These are phyloP conservation scores for Pseudogymnoascus sp. DNA, from an alignment of 2,329 filamentous ascomycete species.

Conservation along the genomic window DNA sequence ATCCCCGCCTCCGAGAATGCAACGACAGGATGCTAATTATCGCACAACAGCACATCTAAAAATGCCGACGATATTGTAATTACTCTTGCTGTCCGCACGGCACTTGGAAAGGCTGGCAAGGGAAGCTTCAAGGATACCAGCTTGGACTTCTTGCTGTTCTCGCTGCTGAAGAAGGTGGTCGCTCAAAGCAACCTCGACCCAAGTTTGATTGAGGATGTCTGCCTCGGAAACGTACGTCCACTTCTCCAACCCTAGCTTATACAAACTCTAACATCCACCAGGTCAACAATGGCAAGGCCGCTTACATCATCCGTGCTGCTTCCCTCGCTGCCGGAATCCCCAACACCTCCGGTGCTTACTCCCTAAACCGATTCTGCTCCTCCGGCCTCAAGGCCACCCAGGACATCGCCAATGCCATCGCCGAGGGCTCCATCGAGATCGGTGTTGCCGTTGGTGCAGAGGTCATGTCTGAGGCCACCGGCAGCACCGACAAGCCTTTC, in stretches of 20 bases:
- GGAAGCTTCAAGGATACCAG: constrained; percentile 92
- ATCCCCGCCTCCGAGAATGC: constrained; percentile 7
- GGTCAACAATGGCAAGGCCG: constrained; percentile 77
- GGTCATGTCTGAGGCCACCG: constrained; percentile 70
- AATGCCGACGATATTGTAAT: constrained; percentile 96
- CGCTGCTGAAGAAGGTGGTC: constrained; percentile 68
- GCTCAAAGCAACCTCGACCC: constrained; percentile 71
- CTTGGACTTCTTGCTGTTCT: constrained; percentile 78
- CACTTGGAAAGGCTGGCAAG: constrained; percentile 80
- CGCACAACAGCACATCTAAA: constrained; percentile 62
- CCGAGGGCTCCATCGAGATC: constrained; percentile 69
- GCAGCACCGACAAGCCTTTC: constrained; percentile 63
- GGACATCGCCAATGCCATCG: constrained; percentile 86
- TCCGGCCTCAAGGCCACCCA: constrained; percentile 92
- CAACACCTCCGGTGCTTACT: constrained; percentile 73
- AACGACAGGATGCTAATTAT: constrained; percentile 20
- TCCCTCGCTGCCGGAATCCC: constrained; percentile 88
- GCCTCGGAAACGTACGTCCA: constrained; percentile 71
- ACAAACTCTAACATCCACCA: constrained; percentile 28
- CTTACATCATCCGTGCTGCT: constrained; percentile 86
- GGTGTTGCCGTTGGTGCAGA: constrained; percentile 86
- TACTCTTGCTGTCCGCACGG: constrained; percentile 82
- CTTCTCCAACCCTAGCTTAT: constrained; percentile 1
- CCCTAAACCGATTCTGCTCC: constrained; percentile 93
- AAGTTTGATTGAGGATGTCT: constrained; percentile 77